Base-by-base conservation (phyloP, 805 yeast species). In the Cyberlindnera veronae region DNA sequence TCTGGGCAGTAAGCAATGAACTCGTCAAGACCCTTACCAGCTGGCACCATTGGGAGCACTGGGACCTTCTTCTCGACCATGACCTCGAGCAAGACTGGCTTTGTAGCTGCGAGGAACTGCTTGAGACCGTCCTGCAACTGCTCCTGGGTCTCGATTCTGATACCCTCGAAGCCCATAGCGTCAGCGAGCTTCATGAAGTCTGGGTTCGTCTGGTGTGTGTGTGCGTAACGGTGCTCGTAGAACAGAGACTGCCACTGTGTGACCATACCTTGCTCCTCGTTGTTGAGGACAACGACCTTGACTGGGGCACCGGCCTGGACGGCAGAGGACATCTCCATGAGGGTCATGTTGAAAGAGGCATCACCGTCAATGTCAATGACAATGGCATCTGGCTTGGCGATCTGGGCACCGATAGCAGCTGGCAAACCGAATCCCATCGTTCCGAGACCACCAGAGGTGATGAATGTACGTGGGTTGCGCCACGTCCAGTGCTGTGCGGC, bases 201-300 rank as follows among this genome's bases (percentile, higher is more conserved):
- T 42, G 99, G 99, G 66, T 93, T 93, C 44, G 76, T 62, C 71
- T 93, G 99, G 69, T 93, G 98, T 18, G 99, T 91, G 68, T 93
- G 98, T n/a, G 97, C 76, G 66, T 87, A 93, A 68, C 99, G 81
- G 68, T 91, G 91, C 65, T 91, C 95, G 68, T 93, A 93, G 74
- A 93, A 93, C 47, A 93, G 71, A 11, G 96, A 84, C 72, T 93
- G 99, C 99, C 99, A 93, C 67, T 93, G 99, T 12, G 98, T 91
- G 41, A 93, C 99, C 99, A 93, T 93, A 62, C 99, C 99, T 72
- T 93, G 99, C 71, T 93, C 99, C 71, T 91, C 98, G 66, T 93
- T 93, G 69, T 93, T 93, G 61, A 93, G 72, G 41, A 93, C 81
- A 63, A 88, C 74, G 45, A 87, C 77, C 72, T 93, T 93, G 50